Evolutionary conservation across 2,329 filamentous ascomycete genomes (phyloP).

Genomic region (Dactylellina leptospora): DNA sequence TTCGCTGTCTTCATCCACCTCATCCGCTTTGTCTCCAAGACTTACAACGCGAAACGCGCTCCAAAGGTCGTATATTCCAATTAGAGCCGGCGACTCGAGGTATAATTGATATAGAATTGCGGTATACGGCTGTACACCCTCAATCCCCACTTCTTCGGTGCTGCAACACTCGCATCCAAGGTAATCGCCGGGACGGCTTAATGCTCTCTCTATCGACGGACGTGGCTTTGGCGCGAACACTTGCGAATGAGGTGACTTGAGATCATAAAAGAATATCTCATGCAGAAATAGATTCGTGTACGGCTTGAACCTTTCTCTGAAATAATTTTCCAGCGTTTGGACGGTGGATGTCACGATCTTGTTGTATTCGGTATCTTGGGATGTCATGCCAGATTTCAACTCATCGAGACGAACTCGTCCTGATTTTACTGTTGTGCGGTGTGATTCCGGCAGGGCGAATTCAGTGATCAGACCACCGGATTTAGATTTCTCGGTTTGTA

Average conservation of each 20-base stretch:
- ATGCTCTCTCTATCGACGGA: constrained; percentile 74
- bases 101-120: constrained; percentile 81
- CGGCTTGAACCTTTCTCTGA: constrained; percentile 62
- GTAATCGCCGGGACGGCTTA: constrained; percentile 79
- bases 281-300: constrained; percentile 68
- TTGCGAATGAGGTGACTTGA: constrained; percentile 71
- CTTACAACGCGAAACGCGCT: constrained; percentile 75
- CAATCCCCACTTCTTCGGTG: constrained; percentile 52
- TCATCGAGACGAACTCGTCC: constrained; percentile 82
- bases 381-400: constrained; percentile 74
- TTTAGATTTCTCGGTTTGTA: constrained; percentile 40
- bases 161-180: constrained; percentile 76
- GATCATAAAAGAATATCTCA: constrained; percentile 80
- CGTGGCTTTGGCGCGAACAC: constrained; percentile 78
- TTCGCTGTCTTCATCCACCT: constrained; percentile 61
- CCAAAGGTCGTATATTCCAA: constrained; percentile 84
- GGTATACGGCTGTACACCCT: constrained; percentile 70
- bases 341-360: constrained; percentile 69
- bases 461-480: constrained; percentile 62
- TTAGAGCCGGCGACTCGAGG: constrained; percentile 73
- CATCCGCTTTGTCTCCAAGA: constrained; percentile 63
- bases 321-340: constrained; percentile 64
- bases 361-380: constrained; percentile 76
- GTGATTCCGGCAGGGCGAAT: constrained; percentile 66
- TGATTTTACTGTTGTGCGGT: constrained; percentile 80